Evolutionary conservation across 176 grass and related monocot species (phyloP).

Genomic region (Zizania latifolia): DNA sequence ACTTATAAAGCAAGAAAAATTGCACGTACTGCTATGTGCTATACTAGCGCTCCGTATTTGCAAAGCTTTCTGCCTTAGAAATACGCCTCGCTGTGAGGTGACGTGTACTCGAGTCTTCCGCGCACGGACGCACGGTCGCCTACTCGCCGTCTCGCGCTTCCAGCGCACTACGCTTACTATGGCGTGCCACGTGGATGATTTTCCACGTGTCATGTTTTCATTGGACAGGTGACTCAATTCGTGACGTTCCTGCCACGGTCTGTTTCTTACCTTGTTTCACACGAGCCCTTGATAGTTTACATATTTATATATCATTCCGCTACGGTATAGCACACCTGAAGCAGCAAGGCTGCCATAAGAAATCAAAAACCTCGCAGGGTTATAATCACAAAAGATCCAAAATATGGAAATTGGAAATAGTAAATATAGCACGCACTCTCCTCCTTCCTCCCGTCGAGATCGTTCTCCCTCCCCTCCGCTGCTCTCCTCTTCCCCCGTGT

Average conservation of each 20-base stretch:
- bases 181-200: too few species aligned
- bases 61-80: too few species aligned
- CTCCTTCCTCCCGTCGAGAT: conserved; percentile 33
- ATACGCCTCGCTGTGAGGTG: background rate
- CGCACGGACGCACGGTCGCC: background rate
- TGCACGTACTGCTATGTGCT: too few species aligned
- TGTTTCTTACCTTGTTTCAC: background rate
- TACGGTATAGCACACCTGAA: background rate
- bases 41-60: too few species aligned
- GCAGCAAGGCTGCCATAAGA: too few species aligned
- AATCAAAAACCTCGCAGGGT: background rate
- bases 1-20: too few species aligned
- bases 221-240: conserved; percentile 41
- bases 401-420: background rate
- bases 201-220: conserved; percentile 34
- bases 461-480: conserved; percentile 23
- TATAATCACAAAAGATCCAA: background rate
- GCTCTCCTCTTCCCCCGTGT: conserved; percentile 18
- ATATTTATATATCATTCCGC: background rate
- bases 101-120: background rate
- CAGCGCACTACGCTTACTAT: conserved; percentile 54
- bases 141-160: conserved; percentile 30
- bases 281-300: background rate
- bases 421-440: conserved; percentile 26
- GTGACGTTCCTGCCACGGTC: conserved; percentile 15